These are phyloP conservation scores for Penicillium sclerotigenum DNA, from an alignment of 2,329 filamentous ascomycete species.

Conservation along the genomic window DNA sequence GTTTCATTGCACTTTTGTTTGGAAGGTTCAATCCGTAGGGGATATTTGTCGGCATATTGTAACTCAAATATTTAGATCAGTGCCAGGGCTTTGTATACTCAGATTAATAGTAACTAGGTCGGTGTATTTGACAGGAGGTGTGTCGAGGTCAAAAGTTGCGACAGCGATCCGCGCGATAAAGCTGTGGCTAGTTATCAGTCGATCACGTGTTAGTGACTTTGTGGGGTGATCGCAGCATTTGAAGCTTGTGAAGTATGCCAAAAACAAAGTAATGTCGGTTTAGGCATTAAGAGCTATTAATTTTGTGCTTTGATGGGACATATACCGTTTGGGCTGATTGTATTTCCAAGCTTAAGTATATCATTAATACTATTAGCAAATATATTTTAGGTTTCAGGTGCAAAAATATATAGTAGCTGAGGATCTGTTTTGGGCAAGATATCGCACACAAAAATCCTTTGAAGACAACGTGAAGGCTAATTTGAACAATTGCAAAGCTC, in stretches of 20 bases:
- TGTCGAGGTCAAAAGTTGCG: conserved; percentile 14
- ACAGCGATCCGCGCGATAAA: conserved; percentile 14
- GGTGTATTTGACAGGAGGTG: background rate
- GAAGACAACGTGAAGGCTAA: background rate
- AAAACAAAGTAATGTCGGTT: background rate
- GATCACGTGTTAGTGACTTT: conserved; percentile 13
- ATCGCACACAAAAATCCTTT: background rate
- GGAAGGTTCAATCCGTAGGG: conserved; percentile 45
- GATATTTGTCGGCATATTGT: conserved; percentile 33
- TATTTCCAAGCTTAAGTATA: background rate
- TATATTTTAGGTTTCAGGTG: background rate
- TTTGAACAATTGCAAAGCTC: background rate
- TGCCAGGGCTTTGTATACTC: background rate
- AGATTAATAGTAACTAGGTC: background rate
- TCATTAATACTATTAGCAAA: background rate
- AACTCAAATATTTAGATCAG: background rate
- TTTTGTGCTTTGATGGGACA: rapidly evolving
- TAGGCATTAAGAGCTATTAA: too few relatives aligned
- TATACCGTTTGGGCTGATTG: background rate
- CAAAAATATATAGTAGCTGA: background rate
- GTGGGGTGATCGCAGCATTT: conserved; percentile 10
- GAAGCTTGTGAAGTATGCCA: background rate
- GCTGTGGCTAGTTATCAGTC: conserved; percentile 13
- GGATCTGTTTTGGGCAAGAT: background rate
- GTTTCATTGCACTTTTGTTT: conserved; percentile 35